These are phyloP conservation scores for Nigrospora sphaerica DNA, from an alignment of 2,329 filamentous ascomycete genomes.

Conservation along the genomic window DNA sequence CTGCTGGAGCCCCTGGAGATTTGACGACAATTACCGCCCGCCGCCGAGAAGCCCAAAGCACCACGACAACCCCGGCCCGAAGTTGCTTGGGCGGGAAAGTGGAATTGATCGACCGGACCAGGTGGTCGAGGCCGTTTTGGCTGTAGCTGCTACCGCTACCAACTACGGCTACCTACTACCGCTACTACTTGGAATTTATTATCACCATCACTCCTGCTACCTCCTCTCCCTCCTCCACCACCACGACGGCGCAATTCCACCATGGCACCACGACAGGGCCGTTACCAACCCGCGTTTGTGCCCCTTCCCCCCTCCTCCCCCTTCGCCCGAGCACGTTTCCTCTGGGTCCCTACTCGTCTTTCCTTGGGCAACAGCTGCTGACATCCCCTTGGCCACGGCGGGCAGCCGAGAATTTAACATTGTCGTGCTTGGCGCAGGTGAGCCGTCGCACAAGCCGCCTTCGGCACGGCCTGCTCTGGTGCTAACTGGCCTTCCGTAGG, in stretches of 20 bases:
- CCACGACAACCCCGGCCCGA: no score
- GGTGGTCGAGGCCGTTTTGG: no score
- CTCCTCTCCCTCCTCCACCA: conserved; percentile 9
- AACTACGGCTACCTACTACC: no score
- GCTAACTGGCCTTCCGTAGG: conserved; percentile 38
- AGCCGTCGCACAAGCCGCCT: conserved; percentile 18
- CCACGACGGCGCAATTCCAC: conserved; percentile 17
- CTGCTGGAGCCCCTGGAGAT: no score
- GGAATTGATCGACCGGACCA: no score
- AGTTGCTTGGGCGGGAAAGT: no score
- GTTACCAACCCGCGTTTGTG: conserved; percentile 23
- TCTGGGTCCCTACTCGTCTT: conserved; percentile 2
- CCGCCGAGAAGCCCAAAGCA: no score
- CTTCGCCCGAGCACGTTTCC: not conserved
- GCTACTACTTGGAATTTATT: no score
- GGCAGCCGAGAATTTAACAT: conserved; percentile 71
- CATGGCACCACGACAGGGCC: conserved; percentile 20
- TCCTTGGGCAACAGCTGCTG: conserved; percentile 7
- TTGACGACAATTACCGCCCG: no score
- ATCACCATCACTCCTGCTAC: no score
- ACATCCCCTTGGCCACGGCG: conserved; percentile 11
- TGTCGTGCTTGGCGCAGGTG: conserved; percentile 74
- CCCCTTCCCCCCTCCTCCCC: conserved; percentile 3
- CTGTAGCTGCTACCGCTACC: no score
- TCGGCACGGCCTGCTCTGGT: not conserved